Evolutionary conservation across 805 yeast genomes (phyloP), one percentile per base, ranked within the genome.

Genomic region (Candida yuanshanica): DNA sequence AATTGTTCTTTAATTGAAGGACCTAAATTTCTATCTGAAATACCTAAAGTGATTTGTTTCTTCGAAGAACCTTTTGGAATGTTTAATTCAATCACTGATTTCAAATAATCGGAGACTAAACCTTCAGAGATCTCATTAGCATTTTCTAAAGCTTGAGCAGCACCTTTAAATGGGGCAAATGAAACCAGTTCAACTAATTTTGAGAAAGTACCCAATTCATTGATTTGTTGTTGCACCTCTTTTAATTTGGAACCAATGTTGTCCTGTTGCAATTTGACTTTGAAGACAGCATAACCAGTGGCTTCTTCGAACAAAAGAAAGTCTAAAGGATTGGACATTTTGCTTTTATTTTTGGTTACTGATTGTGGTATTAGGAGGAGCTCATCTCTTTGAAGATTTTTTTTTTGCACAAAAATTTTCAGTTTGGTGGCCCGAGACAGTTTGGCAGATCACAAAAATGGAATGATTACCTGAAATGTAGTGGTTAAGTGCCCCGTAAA

Each of bases 91-190:
- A 93, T 70, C 42, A 93, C 76, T 31, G 95, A 79, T 65, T 87
- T 88, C 68, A 93, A 77, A 68, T 85, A 86, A 56, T 93, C 98
- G 45, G 90, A 83, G 43, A 91, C 95, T 55, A 90, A 76, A 60
- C 99, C 99, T 70, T 93, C 99, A 51, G 96, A 86, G 55, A 93
- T 84, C 63, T 93, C 98, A 63, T 93, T 93, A 54, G 98, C 97
- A 63, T 93, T 93, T 68, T 91, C 98, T 59, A 93, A 78, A 46
- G 99, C 99, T 68, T 93, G 98, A 39, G 99, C 98, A 47, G 99
- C 99, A 59, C 97, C 97, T 69, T 93, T 90, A 77, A 93, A 93
- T 38, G 99, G 99, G 46, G 96, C 95, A 69, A 93, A 93, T 13
- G 96, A 85, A 21, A 87, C 95, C 43, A 93, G 77, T 67, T 90